A percentile compares a stretch with the other conserved stretches of the same genome.
phyloP scores from a whole-genome alignment of 331 rosid species.

The Prunus yedoensis region DNA sequence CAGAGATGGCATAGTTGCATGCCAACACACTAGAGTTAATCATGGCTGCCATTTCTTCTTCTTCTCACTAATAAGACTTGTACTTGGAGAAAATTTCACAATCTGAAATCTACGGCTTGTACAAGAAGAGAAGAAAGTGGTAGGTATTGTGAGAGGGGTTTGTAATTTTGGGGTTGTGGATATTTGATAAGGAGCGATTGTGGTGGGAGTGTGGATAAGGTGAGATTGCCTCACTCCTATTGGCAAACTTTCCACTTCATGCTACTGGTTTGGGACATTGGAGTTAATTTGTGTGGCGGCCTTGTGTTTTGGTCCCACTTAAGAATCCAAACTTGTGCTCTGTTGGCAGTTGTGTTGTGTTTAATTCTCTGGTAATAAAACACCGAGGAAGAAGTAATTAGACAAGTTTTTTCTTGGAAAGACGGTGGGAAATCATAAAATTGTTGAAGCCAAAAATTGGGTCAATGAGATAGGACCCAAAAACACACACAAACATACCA shows the following conservation, averaged over 20 bases:
- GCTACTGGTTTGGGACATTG: background rate
- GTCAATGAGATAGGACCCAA: no score
- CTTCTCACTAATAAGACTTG: background rate
- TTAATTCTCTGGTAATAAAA: background rate
- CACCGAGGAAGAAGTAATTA: background rate
- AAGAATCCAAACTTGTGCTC: constrained; percentile 4
- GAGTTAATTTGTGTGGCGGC: constrained; percentile 21
- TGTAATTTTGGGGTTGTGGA: constrained; percentile 22
- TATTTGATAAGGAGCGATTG: constrained; percentile 42
- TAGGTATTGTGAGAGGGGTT: background rate
- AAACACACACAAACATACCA: no score
- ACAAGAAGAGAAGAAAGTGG: background rate
- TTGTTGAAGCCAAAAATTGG: no score
- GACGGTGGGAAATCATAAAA: no score
- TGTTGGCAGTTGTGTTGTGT: no score
- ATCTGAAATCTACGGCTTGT: no score
- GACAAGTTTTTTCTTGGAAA: no score
- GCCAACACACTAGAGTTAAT: constrained; percentile 73
- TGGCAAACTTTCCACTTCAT: constrained; percentile 46
- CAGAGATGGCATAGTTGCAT: constrained; percentile 65
- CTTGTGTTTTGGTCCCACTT: constrained; percentile 29
- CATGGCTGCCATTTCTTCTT: constrained; percentile 61
- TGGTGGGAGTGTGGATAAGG: constrained; percentile 93
- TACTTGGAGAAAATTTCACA: background rate
- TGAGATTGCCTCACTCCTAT: constrained; percentile 74